Evolutionary conservation across 139 green algal genomes (phyloP).

Genomic region (Nannochloris sp.): DNA sequence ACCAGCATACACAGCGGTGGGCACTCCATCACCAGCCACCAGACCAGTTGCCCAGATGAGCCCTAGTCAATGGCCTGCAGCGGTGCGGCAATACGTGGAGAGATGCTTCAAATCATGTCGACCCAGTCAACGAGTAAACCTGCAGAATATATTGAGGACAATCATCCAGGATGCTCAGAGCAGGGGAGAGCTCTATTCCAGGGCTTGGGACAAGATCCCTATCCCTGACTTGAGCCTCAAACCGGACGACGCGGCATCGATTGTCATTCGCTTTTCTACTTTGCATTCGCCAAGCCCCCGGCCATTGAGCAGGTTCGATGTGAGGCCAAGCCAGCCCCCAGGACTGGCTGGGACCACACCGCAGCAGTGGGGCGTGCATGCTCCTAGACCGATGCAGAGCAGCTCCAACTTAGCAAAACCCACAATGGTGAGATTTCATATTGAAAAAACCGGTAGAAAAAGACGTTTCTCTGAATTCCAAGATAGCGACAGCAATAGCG

Average conservation of each 20-base stretch:
- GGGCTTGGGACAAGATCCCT: conserved; percentile 39
- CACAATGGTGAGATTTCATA: conserved; percentile 3
- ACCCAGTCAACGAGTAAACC: conserved; percentile 17
- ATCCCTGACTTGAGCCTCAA: conserved; percentile 21
- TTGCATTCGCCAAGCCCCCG: too few species aligned
- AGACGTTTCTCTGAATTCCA: neutral
- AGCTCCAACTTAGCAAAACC: neutral
- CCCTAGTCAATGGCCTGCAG: conserved; percentile 29
- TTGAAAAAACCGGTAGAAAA: neutral
- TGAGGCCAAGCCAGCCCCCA: neutral
- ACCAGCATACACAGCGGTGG: neutral
- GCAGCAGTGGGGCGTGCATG: neutral
- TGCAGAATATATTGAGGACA: conserved; percentile 21
- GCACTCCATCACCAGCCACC: neutral
- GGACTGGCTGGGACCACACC: neutral
- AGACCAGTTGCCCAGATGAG: conserved; percentile 2
- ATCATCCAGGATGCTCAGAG: conserved; percentile 27
- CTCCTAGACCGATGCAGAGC: neutral
- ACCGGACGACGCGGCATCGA: conserved; percentile 16
- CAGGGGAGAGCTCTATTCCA: conserved; percentile 38
- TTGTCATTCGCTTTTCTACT: conserved; percentile 3
- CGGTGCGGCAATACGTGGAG: conserved; percentile 34
- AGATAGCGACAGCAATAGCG: conserved; percentile 6
- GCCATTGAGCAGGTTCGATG: too few species aligned
- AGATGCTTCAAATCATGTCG: conserved; percentile 22